These are phyloP conservation scores for Coniferiporia sulphurascens DNA, from an alignment of 1,284 basidiomycete species.

Conservation along the genomic window DNA sequence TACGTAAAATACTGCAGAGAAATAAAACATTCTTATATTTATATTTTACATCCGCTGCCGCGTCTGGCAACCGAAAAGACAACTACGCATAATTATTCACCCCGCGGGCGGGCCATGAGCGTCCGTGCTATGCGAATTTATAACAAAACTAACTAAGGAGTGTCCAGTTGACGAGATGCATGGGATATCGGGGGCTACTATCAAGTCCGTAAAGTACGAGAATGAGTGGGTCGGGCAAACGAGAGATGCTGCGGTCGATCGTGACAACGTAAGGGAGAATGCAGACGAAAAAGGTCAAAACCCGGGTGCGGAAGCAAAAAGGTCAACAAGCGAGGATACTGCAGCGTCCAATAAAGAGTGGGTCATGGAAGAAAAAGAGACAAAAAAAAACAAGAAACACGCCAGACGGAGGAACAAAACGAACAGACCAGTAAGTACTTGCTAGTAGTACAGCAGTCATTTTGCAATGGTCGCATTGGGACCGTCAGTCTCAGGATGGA, in stretches of 20 bases:
- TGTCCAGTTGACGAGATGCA: too few species aligned
- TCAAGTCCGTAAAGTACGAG: not conserved
- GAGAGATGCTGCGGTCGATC: not conserved
- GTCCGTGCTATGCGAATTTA: too few species aligned
- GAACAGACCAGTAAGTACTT: not conserved
- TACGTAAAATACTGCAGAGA: too few species aligned
- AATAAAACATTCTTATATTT: too few species aligned
- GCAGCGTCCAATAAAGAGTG: not conserved
- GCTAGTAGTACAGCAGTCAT: slow-evolving; percentile 5
- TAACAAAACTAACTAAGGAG: too few species aligned
- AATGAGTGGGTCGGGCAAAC: not conserved
- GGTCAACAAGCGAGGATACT: not conserved
- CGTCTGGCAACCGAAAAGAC: too few species aligned
- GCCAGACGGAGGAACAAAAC: not conserved
- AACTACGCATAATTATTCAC: too few species aligned
- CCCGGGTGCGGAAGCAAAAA: not conserved
- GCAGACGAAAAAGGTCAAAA: not conserved
- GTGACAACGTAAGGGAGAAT: not conserved
- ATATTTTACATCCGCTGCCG: too few species aligned
- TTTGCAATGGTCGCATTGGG: not conserved
- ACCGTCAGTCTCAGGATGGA: not conserved
- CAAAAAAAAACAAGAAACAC: not conserved
- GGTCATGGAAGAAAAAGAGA: not conserved
- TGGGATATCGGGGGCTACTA: too few species aligned
- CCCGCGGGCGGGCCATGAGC: too few species aligned